phyloP scores from a whole-genome alignment of 2,329 filamentous ascomycete species.

The Botrytis paeoniae region DNA sequence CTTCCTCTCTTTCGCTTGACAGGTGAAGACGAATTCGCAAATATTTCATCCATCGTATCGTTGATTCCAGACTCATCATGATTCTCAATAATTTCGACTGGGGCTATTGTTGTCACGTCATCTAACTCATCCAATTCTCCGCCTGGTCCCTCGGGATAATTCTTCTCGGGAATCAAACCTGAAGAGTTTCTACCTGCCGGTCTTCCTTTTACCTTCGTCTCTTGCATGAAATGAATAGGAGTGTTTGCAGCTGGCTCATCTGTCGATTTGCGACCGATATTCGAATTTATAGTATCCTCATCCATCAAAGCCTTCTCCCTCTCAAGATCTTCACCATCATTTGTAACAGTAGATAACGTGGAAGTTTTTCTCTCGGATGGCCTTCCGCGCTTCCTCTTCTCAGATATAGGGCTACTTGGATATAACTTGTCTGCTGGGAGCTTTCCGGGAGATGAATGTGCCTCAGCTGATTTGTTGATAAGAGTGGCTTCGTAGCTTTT shows the following conservation, averaged over 20 bases:
- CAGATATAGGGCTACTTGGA: no score
- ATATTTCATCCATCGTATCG: background rate
- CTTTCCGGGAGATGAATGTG: background rate
- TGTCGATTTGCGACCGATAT: background rate
- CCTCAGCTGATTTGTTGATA: background rate
- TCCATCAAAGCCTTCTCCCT: background rate
- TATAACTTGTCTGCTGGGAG: background rate
- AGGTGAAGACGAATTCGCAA: background rate
- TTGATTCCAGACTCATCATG: background rate
- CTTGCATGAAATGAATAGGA: background rate
- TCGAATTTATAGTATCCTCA: background rate
- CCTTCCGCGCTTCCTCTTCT: constrained; percentile 1
- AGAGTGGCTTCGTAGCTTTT: background rate
- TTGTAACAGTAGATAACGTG: background rate
- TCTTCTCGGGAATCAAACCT: background rate
- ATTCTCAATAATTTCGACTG: background rate
- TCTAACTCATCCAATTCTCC: background rate
- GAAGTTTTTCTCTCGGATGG: background rate
- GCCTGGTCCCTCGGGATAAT: background rate
- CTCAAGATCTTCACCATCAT: background rate
- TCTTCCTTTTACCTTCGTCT: background rate
- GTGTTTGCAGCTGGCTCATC: background rate
- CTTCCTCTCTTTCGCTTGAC: background rate
- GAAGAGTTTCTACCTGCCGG: background rate
- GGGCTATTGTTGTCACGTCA: background rate